Conservation (phyloP, 352 stramenopile species). For the Phytopythium chamaehyphon region DNA sequence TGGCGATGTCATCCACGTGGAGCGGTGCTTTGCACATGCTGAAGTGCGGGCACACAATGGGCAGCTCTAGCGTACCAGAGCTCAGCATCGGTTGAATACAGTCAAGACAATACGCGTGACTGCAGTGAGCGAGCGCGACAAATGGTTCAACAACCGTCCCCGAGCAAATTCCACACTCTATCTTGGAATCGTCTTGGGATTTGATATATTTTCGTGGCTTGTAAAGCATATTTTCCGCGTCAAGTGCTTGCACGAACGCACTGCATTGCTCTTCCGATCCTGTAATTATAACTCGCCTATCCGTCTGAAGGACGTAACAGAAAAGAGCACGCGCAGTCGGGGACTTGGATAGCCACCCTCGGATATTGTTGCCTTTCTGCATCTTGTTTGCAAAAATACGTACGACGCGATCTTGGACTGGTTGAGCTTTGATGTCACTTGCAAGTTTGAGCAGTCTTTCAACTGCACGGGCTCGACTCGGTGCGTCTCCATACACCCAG, state of each 20-base stretch:
- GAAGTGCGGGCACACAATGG: neutral
- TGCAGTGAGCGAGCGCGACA: neutral
- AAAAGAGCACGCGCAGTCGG: neutral
- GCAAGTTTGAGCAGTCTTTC: neutral
- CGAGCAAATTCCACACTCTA: neutral
- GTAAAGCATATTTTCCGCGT: neutral
- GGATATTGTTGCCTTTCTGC: neutral
- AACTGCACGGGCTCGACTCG: neutral
- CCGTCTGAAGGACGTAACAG: neutral
- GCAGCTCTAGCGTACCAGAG: neutral
- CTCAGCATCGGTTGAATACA: neutral
- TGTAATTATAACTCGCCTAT: neutral
- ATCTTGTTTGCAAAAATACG: neutral
- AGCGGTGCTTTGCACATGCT: neutral
- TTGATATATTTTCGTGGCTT: neutral
- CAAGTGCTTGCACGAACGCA: neutral
- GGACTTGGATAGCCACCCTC: neutral
- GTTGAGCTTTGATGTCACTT: neutral
- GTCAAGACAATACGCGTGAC: neutral
- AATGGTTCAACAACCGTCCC: neutral
- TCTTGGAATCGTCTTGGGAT: neutral
- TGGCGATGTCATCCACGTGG: neutral
- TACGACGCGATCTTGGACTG: neutral
- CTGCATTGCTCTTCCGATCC: neutral
- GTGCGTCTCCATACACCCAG: slow-evolving; percentile 15